A percentile compares a stretch with the other conserved stretches of the same genome.
These are phyloP conservation scores for Epichloe aotearoae DNA, from an alignment of 2,329 filamentous ascomycete species.

Conservation along the genomic window DNA sequence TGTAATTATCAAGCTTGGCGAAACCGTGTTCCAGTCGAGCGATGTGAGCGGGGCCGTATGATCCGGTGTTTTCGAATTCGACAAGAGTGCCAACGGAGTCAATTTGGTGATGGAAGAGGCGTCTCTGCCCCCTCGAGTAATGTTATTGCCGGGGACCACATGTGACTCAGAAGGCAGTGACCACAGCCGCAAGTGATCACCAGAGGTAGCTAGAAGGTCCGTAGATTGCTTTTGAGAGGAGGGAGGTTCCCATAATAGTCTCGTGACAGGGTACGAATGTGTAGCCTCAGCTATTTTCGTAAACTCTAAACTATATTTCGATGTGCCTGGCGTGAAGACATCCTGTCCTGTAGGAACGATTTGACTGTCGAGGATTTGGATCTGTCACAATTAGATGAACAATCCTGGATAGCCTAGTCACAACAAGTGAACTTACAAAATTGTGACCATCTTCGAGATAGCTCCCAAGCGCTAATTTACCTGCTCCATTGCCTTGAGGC, in stretches of 20 bases:
- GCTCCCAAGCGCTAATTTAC: constrained; percentile 89
- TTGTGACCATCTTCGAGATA: constrained; percentile 98
- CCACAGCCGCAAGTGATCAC: constrained; percentile 88
- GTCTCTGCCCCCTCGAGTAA: constrained; percentile 46
- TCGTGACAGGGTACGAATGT: constrained; percentile 92
- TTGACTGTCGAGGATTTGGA: constrained; percentile 91
- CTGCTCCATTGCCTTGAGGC: constrained; percentile 63
- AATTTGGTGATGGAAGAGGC: constrained; percentile 58
- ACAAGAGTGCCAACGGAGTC: constrained; percentile 81
- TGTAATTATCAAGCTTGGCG: constrained; percentile 93
- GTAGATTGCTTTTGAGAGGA: constrained; percentile 92
- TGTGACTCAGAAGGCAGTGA: constrained; percentile 64
- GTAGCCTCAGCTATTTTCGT: constrained; percentile 90
- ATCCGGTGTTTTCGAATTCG: constrained; percentile 96
- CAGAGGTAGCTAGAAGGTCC: constrained; percentile 86
- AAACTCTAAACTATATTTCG: constrained; percentile 74
- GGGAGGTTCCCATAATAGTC: constrained; percentile 90
- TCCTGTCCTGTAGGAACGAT: constrained; percentile 57
- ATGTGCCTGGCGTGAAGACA: constrained; percentile 53
- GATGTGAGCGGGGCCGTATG: constrained; percentile 95
- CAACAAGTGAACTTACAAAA: constrained; percentile 49
- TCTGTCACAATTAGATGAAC: constrained; percentile 37
- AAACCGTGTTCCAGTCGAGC: constrained; percentile 95
- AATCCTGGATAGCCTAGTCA: not conserved
- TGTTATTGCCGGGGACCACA: constrained; percentile 47